phyloP scores from a whole-genome alignment of 2,329 filamentous ascomycete genomes.

The Zymoseptoria crescenta region DNA sequence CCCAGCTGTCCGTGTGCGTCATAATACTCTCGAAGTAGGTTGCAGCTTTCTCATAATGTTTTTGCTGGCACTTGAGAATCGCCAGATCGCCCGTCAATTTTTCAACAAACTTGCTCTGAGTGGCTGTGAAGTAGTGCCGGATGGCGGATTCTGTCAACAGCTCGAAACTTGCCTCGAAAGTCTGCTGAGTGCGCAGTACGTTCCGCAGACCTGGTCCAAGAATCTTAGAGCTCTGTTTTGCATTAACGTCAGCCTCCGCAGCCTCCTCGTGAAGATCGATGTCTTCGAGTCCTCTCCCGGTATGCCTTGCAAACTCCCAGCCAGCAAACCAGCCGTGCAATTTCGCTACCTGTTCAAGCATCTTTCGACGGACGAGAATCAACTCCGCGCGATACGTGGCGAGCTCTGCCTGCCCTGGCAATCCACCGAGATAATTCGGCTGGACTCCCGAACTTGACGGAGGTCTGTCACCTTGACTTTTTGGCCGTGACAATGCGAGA shows the following conservation, averaged over 20 bases:
- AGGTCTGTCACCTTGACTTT: slow-evolving; percentile 9
- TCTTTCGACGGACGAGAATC: slow-evolving; percentile 68
- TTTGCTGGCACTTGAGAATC: slow-evolving; percentile 62
- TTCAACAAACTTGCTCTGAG: slow-evolving; percentile 68
- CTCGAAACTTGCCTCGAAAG: slow-evolving; percentile 37
- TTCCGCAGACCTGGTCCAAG: slow-evolving; percentile 23
- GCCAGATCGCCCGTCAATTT: slow-evolving; percentile 77
- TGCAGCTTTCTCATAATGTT: slow-evolving; percentile 66
- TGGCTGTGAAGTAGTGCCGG: slow-evolving; percentile 73
- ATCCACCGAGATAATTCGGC: slow-evolving; percentile 8
- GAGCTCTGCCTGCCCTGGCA: slow-evolving; percentile 62
- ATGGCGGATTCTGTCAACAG: slow-evolving; percentile 77
- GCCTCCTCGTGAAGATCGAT: slow-evolving; percentile 30
- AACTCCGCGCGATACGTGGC: slow-evolving; percentile 77
- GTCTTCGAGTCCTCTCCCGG: slow-evolving; percentile 27
- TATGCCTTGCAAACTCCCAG: slow-evolving; percentile 46
- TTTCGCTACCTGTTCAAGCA: slow-evolving; percentile 67
- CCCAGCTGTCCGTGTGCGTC: slow-evolving; percentile 71
- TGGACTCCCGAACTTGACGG: slow-evolving; percentile 14
- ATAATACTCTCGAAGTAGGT: slow-evolving; percentile 71
- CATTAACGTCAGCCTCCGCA: slow-evolving; percentile 3
- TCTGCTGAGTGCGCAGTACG: slow-evolving; percentile 30
- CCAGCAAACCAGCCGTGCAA: slow-evolving; percentile 68
- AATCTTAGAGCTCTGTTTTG: neutral
- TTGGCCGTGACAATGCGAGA: slow-evolving; percentile 4